Base-by-base conservation (phyloP, 306 rosid genomes). In the Medicago arabica region DNA sequence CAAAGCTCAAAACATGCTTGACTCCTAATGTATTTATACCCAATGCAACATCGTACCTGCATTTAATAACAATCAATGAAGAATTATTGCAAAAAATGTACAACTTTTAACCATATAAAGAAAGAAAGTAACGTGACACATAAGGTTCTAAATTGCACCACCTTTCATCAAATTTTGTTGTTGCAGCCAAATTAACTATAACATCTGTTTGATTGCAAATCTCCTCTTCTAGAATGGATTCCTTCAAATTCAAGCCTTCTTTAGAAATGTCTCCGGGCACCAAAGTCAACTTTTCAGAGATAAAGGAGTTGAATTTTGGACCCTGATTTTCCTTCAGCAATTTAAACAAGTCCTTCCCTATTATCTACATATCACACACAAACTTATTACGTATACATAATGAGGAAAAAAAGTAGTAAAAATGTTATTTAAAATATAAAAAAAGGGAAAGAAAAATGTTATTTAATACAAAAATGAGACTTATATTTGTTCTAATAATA, bases 121-220 rank as follows among this genome's bases (percentile, higher is more conserved):
- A 6, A 34, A 34, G 38, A 34, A 49, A 15, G 5, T 14, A 43
- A 47, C 9, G 38, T 34, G 38, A n/a, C 58, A 8, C 53, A 13
- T 11, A 44, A 3, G 23, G 6, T 57, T 17, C 9, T n/a, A 14
- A 18, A 19, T 12, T 40, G 11, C 17, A 9, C 2, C 13, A 90
- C 97, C 97, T 92, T 75, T 90, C 93, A 74, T 90, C 88, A 41
- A 92, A 90, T 13, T 88, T 87, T 4, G 97, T 92, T 2, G 92
- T 86, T 16, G 96, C 96, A 67, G 96, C 97, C 5, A 92, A 62
- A 69, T 90, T 87, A 50, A 90, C 72, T 44, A 92, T 86, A 53
- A 82, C 75, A 75, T 92, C 86, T 0, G 86, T 46, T 51, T 87
- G 72, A 71, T 74, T 76, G 65, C 54, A 63, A 68, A 92, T 83